phyloP scores from a whole-genome alignment of 2,329 filamentous ascomycete species.

The Colletotrichum orbiculare region DNA sequence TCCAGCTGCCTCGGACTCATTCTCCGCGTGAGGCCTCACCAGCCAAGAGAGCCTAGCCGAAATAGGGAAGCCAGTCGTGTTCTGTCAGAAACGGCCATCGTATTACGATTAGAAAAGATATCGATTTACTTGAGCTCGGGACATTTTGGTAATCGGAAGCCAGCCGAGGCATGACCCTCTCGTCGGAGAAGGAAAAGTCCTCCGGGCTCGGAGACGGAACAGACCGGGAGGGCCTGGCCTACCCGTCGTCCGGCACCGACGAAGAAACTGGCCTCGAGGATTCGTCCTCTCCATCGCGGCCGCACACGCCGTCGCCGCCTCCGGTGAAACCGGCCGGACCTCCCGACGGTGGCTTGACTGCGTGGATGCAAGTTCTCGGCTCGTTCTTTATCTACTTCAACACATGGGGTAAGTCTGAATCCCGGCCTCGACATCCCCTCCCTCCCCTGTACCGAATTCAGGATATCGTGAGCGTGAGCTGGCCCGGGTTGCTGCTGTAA shows the following conservation, averaged over 20 bases:
- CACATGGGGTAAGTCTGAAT: slow-evolving; percentile 42
- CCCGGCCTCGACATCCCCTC: not conserved
- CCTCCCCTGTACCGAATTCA: not conserved
- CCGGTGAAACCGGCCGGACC: slow-evolving; percentile 18
- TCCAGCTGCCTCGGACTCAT: too few species aligned
- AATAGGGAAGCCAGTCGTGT: too few species aligned
- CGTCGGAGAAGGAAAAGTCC: slow-evolving; percentile 21
- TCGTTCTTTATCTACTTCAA: slow-evolving; percentile 62
- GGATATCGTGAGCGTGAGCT: too few species aligned
- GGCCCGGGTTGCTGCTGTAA: too few species aligned
- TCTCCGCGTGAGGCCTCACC: too few species aligned
- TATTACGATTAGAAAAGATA: too few species aligned
- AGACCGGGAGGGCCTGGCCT: slow-evolving; percentile 9
- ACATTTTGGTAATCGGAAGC: not conserved
- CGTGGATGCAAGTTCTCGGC: slow-evolving; percentile 61
- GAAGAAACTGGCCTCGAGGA: slow-evolving; percentile 25
- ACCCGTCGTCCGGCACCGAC: slow-evolving; percentile 3
- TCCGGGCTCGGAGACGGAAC: not conserved
- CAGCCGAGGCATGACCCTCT: slow-evolving; percentile 9
- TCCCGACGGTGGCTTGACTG: slow-evolving; percentile 45
- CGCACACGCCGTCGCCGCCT: not conserved
- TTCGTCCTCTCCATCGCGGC: not conserved
- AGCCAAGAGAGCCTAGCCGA: too few species aligned
- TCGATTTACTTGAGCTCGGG: too few species aligned
- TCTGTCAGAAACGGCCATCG: too few species aligned